Base-by-base conservation (phyloP, 169 alveolate genomes). In the Cryptosporidium ryanae region DNA sequence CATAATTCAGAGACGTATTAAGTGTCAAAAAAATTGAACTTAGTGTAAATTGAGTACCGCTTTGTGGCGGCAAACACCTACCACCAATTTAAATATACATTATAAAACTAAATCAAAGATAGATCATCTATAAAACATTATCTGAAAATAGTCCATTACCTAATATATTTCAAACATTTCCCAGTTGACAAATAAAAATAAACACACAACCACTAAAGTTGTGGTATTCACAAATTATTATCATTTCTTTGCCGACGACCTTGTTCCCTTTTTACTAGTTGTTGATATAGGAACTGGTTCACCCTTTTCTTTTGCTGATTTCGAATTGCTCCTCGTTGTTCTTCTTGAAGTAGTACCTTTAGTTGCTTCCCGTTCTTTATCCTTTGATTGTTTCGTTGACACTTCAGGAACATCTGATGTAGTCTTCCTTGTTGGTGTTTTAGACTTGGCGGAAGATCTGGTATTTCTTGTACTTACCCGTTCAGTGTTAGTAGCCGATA, bases 361-460 rank as follows among this genome's bases (percentile, higher is more conserved):
- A 23, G 31, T 18, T 7, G 66, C 0, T n/a, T 23, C 31, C 44
- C 29, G 23, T 21, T 54, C 29, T n/a, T 54, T 18, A 54, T 15
- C 66, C 8, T 25, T 61, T 15, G 31, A 2, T 21, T 61, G 48
- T 4, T n/a, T 15, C 48, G 66, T 61, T 61, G 64, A 54, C 13
- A 54, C 23, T 21, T 54, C 64, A 10, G 64, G 13, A 7, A n/a
- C 31, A 13, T 76, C 87, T 25, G 71, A 12, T 57, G 87, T 76
- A 21, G 13, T 32, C 61, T 76, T 76, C 29, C 87, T 57, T 2
- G 64, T 76, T 32, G 83, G 83, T 49, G 83, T 52, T 32, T 21
- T 68, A 27, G 44, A 32, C 59, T 52, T 68, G 7, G 83, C 43
- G 12, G 83, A 68, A 17, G 67, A 68, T 48, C 83, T 68, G 23